Base-by-base conservation (phyloP, 1,284 basidiomycete species). In the Ceratobasidium sp. region DNA sequence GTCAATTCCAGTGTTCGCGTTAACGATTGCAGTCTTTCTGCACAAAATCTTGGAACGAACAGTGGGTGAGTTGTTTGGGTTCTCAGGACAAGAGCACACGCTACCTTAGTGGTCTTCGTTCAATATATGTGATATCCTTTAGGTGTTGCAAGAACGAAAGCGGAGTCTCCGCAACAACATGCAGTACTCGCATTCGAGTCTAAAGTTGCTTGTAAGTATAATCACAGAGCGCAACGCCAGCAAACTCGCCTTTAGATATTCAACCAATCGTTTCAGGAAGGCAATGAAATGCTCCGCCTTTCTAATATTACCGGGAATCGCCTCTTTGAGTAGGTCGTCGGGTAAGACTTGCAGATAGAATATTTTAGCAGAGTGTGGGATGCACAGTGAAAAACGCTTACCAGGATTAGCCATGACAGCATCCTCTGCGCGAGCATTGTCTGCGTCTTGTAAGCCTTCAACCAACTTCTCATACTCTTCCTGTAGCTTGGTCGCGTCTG, bases 261-360 rank as follows among this genome's bases (percentile, higher is more conserved):
- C 98, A 52, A 99, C 95, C 79, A 99, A 98, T 52, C 98, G 91
- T 81, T 97, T 98, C 75, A 99, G 83, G 84, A 99, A 99, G 0
- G 98, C 97, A 21, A 98, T 94, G 80, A 99, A 99, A 83, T 99
- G 98, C 80, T 99, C 98, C 0, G 98, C 98, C 80, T 98, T 96
- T 59, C 98, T 88, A 75, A 99, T 99, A 79, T 99, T 99, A 23
- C 98, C 98, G 18, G 98, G 98, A 47, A 99, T 88, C 2, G 98
- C 98, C 82, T 99, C 98, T 74, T 91, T 91, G 52, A 99, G 85
- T 69, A 99, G 87, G 80, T 99, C 98, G 75, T 96, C 94, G 4
- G 98, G 97, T 7, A 99, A 85, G 14, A 97, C 96, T 92, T 78
- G 4, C 18, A 9, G 18, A 59, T 38, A 23, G 18, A 11, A 16